A percentile compares a stretch with the other conserved stretches of the same genome.
These are phyloP conservation scores for Trametes versicolor DNA, from an alignment of 1,284 basidiomycete genomes.

Conservation along the genomic window DNA sequence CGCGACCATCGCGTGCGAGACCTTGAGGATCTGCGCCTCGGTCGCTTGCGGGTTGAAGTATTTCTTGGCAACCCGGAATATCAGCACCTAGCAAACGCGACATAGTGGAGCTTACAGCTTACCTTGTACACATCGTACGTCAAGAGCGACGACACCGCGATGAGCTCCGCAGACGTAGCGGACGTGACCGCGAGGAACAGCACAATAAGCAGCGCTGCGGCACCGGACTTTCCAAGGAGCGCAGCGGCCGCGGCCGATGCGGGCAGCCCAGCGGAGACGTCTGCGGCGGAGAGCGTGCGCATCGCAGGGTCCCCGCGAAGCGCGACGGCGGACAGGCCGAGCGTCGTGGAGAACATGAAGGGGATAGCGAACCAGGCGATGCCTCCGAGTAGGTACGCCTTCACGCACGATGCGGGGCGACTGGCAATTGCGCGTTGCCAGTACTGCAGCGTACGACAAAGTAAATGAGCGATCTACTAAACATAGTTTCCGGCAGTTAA, in stretches of 20 bases:
- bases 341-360: conserved; percentile 81
- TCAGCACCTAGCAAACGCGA: neutral
- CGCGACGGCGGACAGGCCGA: conserved; percentile 86
- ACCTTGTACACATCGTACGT: conserved; percentile 83
- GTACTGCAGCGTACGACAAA: conserved; percentile 47
- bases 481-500: no score
- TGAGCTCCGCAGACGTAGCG: conserved; percentile 89
- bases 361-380: conserved; percentile 91
- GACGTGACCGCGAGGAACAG: conserved; percentile 89
- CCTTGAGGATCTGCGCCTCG: conserved; percentile 64
- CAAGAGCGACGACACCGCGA: conserved; percentile 84
- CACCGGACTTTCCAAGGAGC: conserved; percentile 81
- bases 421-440: conserved; percentile 92
- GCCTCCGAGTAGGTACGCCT: conserved; percentile 91
- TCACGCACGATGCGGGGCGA: conserved; percentile 83
- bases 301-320: conserved; percentile 79
- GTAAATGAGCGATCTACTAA: neutral
- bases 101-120: neutral
- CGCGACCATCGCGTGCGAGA: conserved; percentile 62
- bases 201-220: conserved; percentile 73
- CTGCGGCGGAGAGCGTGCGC: conserved; percentile 61
- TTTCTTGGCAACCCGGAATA: conserved; percentile 39
- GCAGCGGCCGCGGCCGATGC: conserved; percentile 85
- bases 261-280: conserved; percentile 87
- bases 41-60: conserved; percentile 70